Conservation (phyloP, 192 early-diverging fungal genomes). For the Haplosporangium gracile region DNA sequence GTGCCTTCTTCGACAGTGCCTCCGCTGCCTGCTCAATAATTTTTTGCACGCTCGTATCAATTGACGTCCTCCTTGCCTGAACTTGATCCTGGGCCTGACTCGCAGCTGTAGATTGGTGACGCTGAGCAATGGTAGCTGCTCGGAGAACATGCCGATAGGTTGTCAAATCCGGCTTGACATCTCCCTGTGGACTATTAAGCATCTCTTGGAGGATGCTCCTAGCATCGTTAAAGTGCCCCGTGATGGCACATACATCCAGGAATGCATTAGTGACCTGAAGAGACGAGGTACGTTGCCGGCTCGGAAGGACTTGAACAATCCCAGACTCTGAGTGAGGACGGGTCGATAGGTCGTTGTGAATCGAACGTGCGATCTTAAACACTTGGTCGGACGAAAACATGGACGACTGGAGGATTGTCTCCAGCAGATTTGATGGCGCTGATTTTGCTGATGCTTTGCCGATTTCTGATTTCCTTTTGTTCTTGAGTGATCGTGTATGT, state of each 20-base stretch:
- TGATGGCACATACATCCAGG: constrained; percentile 34
- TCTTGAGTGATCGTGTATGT: background rate
- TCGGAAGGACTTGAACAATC: background rate
- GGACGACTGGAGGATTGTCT: constrained; percentile 33
- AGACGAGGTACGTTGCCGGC: constrained; percentile 4
- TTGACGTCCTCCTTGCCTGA: background rate
- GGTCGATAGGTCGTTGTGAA: constrained; percentile 20
- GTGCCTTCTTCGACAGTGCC: constrained; percentile 21
- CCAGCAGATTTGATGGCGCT: constrained; percentile 22
- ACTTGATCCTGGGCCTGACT: background rate
- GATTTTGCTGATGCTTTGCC: background rate
- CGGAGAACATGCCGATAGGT: constrained; percentile 34
- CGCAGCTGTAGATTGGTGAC: background rate
- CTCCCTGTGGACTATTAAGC: constrained; percentile 29
- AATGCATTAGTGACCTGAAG: constrained; percentile 38
- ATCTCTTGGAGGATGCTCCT: constrained; percentile 25
- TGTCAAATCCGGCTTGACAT: constrained; percentile 43
- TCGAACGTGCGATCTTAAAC: constrained; percentile 25
- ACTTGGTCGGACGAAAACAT: constrained; percentile 39
- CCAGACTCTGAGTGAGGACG: background rate
- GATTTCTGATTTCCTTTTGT: background rate
- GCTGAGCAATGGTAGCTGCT: constrained; percentile 11
- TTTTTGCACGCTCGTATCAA: constrained; percentile 7
- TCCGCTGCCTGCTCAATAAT: constrained; percentile 23
- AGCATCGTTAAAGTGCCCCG: constrained; percentile 41